Base-by-base conservation (phyloP, 345 rosid species). In the Populus simonii region DNA sequence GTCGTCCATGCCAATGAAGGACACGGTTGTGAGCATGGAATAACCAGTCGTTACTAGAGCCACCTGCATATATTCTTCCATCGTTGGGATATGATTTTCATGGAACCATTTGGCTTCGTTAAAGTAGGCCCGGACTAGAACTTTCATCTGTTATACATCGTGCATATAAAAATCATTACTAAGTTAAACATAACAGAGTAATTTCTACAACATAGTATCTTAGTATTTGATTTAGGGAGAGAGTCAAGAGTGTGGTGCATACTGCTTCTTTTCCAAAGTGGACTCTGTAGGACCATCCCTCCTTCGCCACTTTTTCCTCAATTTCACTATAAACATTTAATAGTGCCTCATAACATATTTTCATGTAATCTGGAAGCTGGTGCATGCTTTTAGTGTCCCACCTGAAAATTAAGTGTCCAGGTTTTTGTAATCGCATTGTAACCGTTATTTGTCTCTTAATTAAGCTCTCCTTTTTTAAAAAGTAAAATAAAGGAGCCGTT, bases 91-190 rank as follows among this genome's bases (percentile, higher is more conserved):
- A 70, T 82, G 25, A 1, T 53, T 18, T 7, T 69, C 27, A 43
- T 84, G 55, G 4, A 62, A 62, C 84, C 87, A 86, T 68, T 62
- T 72, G 6, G 89, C 81, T 74, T 86, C 89, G 2, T 29, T 10
- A 7, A 74, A 77, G 79, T 80, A 86, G 10, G 55, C 75, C 10
- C 13, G 12, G 3, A 57, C 76, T 53, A 33, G 31, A 9, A 5
- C 22, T 49, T 73, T 66, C 73, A 73, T 66, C 81, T 78, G 76
- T 61, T 18, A 61, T 61, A 27, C 66, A 22, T 61, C 27, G n/a
- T 6, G 23, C 29, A 59, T 18, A 33, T 33, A 33, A 33, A 33
- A 33, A 33, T 0, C 6, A 33, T 4, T 33, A 33, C 8, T 18
- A 17, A 59, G 65, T 22, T n/a, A 16, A 18, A 16, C 65, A 39